Evolutionary conservation across 2,329 filamentous ascomycete genomes (phyloP).

Genomic region (Fusarium anguioides): DNA sequence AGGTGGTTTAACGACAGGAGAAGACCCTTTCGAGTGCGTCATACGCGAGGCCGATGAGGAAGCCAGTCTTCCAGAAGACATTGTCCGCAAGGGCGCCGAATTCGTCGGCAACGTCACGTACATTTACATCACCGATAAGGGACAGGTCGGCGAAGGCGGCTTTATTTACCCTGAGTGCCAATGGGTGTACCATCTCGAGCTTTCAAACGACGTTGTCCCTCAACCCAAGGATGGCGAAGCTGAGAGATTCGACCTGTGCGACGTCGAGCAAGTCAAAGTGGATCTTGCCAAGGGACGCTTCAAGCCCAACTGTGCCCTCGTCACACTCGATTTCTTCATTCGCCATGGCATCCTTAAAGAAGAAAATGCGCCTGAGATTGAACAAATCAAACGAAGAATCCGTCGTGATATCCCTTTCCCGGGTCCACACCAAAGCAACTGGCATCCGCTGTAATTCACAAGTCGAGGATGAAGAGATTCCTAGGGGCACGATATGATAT

Average conservation of each 20-base stretch:
- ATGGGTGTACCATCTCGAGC: slow-evolving; percentile 89
- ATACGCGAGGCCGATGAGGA: slow-evolving; percentile 91
- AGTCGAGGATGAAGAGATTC: not conserved
- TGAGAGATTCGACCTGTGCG: slow-evolving; percentile 82
- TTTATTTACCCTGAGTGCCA: slow-evolving; percentile 91
- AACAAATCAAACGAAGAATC: slow-evolving; percentile 79
- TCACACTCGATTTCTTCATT: slow-evolving; percentile 90
- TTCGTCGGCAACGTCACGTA: slow-evolving; percentile 82
- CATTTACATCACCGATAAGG: slow-evolving; percentile 79
- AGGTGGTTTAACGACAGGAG: slow-evolving; percentile 79
- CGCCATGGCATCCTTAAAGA: slow-evolving; percentile 82
- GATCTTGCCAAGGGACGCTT: slow-evolving; percentile 79
- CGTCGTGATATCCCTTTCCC: slow-evolving; percentile 87
- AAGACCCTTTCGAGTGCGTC: slow-evolving; percentile 82
- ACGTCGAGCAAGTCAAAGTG: slow-evolving; percentile 78
- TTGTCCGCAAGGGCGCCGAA: slow-evolving; percentile 71
- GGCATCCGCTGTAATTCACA: slow-evolving; percentile 36
- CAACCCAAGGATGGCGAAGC: slow-evolving; percentile 90
- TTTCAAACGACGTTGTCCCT: slow-evolving; percentile 75
- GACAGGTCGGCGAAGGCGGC: slow-evolving; percentile 82
- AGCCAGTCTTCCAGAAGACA: slow-evolving; percentile 77
- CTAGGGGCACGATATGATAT: slow-evolving; percentile 7
- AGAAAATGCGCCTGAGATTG: slow-evolving; percentile 82
- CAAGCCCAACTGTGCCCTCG: slow-evolving; percentile 91
- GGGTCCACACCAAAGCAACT: slow-evolving; percentile 65